Conservation (phyloP, 2,329 filamentous ascomycete species). For the Fusarium cyanostomum region DNA sequence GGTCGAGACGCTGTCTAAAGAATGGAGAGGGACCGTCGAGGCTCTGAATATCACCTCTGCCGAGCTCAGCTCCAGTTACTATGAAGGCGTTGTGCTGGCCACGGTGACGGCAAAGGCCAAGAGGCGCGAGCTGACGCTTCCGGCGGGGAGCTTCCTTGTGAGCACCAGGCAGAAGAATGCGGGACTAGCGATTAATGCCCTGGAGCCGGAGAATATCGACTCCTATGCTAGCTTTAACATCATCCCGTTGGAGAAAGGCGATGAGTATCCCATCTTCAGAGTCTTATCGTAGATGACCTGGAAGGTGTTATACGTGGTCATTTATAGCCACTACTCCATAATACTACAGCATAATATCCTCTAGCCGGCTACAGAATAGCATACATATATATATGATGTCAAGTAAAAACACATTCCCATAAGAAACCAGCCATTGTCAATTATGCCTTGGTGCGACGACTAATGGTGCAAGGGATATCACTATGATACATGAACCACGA, state of each 20-base stretch:
- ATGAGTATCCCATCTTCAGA: slow-evolving; percentile 47
- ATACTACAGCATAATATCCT: not conserved
- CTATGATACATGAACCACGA: slow-evolving; percentile 36
- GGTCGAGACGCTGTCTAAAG: slow-evolving; percentile 35
- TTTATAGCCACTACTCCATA: not conserved
- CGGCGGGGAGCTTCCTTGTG: slow-evolving; percentile 44
- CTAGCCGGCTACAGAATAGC: not conserved
- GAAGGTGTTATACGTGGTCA: not conserved
- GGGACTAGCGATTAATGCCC: slow-evolving; percentile 40
- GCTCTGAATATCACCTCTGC: slow-evolving; percentile 40
- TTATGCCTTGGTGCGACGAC: not conserved
- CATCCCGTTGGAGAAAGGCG: slow-evolving; percentile 40
- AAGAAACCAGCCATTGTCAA: no score
- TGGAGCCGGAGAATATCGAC: slow-evolving; percentile 48
- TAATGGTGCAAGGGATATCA: slow-evolving; percentile 30
- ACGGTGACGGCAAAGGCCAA: slow-evolving; percentile 34
- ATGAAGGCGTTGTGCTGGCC: slow-evolving; percentile 41
- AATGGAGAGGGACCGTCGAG: slow-evolving; percentile 43
- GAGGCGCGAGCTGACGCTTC: slow-evolving; percentile 35
- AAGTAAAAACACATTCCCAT: not conserved
- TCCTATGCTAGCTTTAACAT: slow-evolving; percentile 47
- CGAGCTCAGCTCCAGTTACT: slow-evolving; percentile 33
- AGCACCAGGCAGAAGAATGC: slow-evolving; percentile 48
- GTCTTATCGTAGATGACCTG: slow-evolving; percentile 2
- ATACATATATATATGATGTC: not conserved